Conservation (phyloP, 495 filamentous ascomycete genomes). For the Penicillium psychrofluorescens region DNA sequence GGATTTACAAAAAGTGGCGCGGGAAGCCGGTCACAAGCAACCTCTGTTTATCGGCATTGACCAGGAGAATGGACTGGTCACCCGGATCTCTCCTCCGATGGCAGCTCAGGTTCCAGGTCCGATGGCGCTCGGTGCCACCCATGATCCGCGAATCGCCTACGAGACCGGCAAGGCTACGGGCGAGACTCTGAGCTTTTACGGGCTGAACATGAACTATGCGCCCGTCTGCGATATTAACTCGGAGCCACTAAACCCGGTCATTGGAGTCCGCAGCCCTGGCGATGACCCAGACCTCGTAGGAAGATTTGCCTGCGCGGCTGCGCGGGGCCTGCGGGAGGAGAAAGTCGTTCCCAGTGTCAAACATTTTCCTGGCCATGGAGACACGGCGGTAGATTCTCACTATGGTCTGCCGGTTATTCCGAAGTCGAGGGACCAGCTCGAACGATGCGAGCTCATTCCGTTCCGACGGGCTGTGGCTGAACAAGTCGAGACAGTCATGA, state of each 20-base stretch:
- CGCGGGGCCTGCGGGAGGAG: constrained; percentile 28
- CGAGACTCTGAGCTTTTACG: constrained; percentile 26
- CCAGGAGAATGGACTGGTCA: constrained; percentile 38
- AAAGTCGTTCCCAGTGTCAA: constrained; percentile 35
- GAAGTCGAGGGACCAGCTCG: constrained; percentile 30
- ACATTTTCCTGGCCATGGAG: constrained; percentile 39
- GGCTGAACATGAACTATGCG: constrained; percentile 40
- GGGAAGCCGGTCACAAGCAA: constrained; percentile 27
- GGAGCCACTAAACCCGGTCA: constrained; percentile 36
- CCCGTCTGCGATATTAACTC: constrained; percentile 40
- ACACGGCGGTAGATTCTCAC: constrained; percentile 36
- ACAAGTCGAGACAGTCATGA: constrained; percentile 36
- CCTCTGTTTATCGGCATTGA: constrained; percentile 39
- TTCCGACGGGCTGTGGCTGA: constrained; percentile 38
- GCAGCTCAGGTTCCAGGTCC: constrained; percentile 33
- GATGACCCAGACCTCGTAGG: constrained; percentile 35
- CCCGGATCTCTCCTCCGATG: constrained; percentile 36
- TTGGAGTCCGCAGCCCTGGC: constrained; percentile 35
- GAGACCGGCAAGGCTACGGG: constrained; percentile 29
- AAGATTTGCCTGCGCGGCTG: constrained; percentile 28
- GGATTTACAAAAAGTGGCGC: constrained; percentile 33
- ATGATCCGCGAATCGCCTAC: constrained; percentile 31
- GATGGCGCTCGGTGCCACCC: constrained; percentile 35
- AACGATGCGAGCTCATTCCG: constrained; percentile 32
- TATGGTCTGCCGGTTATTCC: constrained; percentile 33